Percentiles rank a stretch among this genome's conserved stretches.
These are phyloP conservation scores for Kregervanrija delftensis DNA, from an alignment of 805 yeast species.

Conservation along the genomic window DNA sequence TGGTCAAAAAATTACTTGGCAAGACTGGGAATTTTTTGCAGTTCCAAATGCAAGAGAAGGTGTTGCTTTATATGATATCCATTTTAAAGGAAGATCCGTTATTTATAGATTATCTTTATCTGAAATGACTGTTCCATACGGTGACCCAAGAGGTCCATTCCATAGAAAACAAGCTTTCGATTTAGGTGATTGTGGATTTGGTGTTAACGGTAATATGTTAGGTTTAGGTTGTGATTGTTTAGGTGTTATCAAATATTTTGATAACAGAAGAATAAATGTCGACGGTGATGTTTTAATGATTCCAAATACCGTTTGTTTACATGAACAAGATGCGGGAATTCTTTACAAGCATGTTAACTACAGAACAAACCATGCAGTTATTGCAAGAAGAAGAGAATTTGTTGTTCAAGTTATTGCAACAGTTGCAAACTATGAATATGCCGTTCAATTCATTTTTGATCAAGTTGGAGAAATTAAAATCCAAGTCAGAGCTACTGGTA, in stretches of 20 bases:
- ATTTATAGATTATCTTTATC: constrained; percentile 68
- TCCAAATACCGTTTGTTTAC: constrained; percentile 73
- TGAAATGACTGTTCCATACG: constrained; percentile 87
- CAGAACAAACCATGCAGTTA: constrained; percentile 64
- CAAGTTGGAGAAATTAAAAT: constrained; percentile 74
- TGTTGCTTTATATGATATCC: constrained; percentile 62
- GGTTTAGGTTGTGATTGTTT: constrained; percentile 76
- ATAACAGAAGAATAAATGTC: constrained; percentile 48
- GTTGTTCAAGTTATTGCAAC: constrained; percentile 78
- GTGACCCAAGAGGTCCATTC: constrained; percentile 77
- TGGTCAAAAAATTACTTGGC: constrained; percentile 66
- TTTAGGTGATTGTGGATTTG: constrained; percentile 81
- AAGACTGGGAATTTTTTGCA: constrained; percentile 76
- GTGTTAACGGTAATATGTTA: constrained; percentile 62
- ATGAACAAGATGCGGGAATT: constrained; percentile 72
- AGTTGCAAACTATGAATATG: constrained; percentile 79
- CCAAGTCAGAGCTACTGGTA: constrained; percentile 83
- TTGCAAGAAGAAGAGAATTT: constrained; percentile 72
- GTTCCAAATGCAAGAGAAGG: constrained; percentile 73
- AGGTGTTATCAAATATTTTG: constrained; percentile 70
- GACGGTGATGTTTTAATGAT: constrained; percentile 56
- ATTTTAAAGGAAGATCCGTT: constrained; percentile 69
- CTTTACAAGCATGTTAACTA: constrained; percentile 75
- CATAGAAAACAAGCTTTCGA: constrained; percentile 86
- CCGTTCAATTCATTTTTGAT: constrained; percentile 62